Conservation (phyloP, 345 rosid genomes). For the Camelina hispida region DNA sequence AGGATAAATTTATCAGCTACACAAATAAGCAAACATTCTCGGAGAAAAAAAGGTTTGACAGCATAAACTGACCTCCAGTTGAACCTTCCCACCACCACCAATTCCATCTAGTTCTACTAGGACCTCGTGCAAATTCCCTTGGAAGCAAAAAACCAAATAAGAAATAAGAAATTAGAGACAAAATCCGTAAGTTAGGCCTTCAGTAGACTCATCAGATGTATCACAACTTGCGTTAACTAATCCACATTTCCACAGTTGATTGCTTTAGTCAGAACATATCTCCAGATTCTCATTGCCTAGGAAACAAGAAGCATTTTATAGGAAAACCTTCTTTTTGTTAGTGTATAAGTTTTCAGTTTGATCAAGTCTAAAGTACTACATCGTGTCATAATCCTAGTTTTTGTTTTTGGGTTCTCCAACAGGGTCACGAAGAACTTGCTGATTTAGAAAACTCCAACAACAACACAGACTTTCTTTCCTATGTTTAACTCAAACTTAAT, state of each 20-base stretch:
- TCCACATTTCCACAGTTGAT: too few species aligned
- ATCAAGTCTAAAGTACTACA: neutral
- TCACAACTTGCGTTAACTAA: constrained; percentile 13
- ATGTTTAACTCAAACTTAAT: too few species aligned
- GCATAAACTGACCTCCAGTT: constrained; percentile 70
- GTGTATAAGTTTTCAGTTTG: too few species aligned
- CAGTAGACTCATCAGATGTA: constrained; percentile 12
- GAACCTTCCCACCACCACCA: constrained; percentile 93
- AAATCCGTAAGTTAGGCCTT: constrained; percentile 10
- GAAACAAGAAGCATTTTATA: constrained; percentile 1
- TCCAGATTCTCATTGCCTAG: constrained; percentile 19
- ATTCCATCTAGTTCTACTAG: constrained; percentile 90
- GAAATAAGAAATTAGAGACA: constrained; percentile 1
- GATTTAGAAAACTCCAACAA: neutral
- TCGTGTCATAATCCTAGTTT: neutral
- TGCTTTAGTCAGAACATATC: too few species aligned
- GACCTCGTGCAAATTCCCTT: constrained; percentile 73
- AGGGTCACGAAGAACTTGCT: too few species aligned
- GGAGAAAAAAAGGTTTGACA: neutral
- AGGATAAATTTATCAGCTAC: neutral
- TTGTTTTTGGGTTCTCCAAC: neutral
- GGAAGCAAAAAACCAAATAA: constrained; percentile 21
- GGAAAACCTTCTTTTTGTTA: neutral
- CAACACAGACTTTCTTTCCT: constrained; percentile 12
- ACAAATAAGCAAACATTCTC: neutral